These are phyloP conservation scores for Echeveria elegans DNA, from an alignment of 164 flowering plant species.

Conservation along the genomic window DNA sequence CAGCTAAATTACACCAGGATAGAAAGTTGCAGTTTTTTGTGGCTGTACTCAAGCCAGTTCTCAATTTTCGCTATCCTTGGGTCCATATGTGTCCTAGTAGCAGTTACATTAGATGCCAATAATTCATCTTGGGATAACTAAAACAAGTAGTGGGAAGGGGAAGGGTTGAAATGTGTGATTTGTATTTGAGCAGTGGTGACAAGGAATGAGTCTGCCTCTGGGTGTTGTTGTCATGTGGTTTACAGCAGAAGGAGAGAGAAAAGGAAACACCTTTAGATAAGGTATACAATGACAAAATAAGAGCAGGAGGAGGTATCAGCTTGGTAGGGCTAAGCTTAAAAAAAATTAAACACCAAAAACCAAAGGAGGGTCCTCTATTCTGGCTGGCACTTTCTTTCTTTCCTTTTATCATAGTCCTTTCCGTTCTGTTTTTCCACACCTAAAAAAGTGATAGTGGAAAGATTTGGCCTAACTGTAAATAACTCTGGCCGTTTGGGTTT, in stretches of 20 bases:
- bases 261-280: background rate
- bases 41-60: background rate
- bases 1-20: background rate
- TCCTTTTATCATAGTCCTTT: background rate
- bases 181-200: background rate
- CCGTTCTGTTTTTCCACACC: background rate
- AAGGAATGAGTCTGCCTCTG: background rate
- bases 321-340: constrained; percentile 11
- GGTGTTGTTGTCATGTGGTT: constrained; percentile 7
- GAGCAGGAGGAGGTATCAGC: background rate
- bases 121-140: too few relatives aligned
- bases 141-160: constrained; percentile 2
- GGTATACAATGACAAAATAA: background rate
- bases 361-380: background rate
- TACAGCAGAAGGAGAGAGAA: background rate
- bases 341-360: background rate
- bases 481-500: background rate
- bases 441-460: constrained; percentile 1
- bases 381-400: background rate
- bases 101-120: too few relatives aligned
- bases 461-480: background rate
- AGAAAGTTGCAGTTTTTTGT: background rate
- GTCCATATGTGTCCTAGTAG: background rate
- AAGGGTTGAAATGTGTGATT: background rate
- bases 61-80: background rate